Conservation (phyloP, 345 rosid species). For the Isatis tinctoria region DNA sequence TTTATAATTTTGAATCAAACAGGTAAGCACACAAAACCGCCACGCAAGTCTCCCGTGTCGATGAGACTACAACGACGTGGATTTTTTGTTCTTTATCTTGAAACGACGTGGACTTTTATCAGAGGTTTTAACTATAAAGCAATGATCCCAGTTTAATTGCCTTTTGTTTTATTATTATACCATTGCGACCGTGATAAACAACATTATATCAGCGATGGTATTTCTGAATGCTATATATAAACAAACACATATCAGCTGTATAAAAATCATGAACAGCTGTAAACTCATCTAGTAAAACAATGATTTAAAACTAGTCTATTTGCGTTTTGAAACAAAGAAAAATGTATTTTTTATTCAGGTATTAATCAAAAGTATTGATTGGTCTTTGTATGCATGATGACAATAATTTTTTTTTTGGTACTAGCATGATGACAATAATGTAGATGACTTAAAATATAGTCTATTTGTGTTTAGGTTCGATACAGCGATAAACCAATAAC, state of each 20-base stretch:
- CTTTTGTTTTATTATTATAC: neutral
- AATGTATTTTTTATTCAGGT: neutral
- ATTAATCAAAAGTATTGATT: neutral
- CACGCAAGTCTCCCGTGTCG: constrained; percentile 32
- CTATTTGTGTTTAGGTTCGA: neutral
- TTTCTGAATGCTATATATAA: neutral
- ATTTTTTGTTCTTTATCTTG: neutral
- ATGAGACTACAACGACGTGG: constrained; percentile 12
- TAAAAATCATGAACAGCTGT: neutral
- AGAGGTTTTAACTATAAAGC: neutral
- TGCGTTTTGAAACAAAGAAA: neutral
- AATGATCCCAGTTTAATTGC: neutral
- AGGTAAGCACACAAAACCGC: neutral
- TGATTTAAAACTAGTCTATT: neutral
- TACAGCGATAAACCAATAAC: neutral
- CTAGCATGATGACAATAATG: constrained; percentile 6
- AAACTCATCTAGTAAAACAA: neutral
- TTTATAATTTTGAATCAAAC: neutral
- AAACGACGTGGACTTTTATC: neutral
- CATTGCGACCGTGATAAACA: neutral
- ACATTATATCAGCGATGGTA: neutral
- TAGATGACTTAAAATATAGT: neutral
- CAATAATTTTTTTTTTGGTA: no score
- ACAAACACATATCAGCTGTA: neutral
- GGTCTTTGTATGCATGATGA: neutral